phyloP scores from a whole-genome alignment of 768 basidiomycete species.

The Tylopilus sp. region DNA sequence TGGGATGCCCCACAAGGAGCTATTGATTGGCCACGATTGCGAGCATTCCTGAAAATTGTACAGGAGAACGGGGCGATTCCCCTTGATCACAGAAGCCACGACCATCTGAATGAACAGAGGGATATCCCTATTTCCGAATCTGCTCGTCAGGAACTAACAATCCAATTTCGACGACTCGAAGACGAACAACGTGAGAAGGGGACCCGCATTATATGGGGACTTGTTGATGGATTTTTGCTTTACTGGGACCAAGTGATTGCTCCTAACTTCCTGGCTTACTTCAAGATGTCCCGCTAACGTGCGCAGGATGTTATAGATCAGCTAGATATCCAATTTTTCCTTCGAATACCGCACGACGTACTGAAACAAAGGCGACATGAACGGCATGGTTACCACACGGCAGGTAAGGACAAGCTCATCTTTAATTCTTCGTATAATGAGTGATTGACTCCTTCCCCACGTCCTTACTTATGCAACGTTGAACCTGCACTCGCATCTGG shows the following conservation, averaged over 20 bases:
- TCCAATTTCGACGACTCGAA: conserved; percentile 49
- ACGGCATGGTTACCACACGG: conserved; percentile 83
- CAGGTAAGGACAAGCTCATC: conserved; percentile 52
- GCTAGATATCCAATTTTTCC: conserved; percentile 75
- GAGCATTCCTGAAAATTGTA: conserved; percentile 57
- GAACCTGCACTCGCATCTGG: conserved; percentile 19
- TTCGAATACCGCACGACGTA: conserved; percentile 78
- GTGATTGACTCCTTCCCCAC: conserved; percentile 25
- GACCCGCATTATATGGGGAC: conserved; percentile 65
- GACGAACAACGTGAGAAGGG: conserved; percentile 37
- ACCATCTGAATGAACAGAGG: conserved; percentile 86
- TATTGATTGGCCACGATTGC: conserved; percentile 78
- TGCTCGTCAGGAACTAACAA: conserved; percentile 46
- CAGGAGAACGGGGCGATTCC: conserved; percentile 71
- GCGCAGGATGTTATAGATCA: conserved; percentile 63
- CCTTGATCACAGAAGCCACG: conserved; percentile 73
- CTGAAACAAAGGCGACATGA: conserved; percentile 73
- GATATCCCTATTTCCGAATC: conserved; percentile 56
- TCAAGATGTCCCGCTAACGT: not conserved
- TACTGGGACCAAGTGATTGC: conserved; percentile 77
- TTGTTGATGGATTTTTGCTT: conserved; percentile 92
- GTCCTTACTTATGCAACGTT: conserved; percentile 20
- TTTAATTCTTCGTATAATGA: conserved; percentile 1
- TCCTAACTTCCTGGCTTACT: not conserved
- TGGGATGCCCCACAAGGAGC: conserved; percentile 92